Percentiles rank a stretch among this genome's conserved stretches.
Conservation (phyloP, 2,329 filamentous ascomycete genomes). For the Penicillium freii region DNA sequence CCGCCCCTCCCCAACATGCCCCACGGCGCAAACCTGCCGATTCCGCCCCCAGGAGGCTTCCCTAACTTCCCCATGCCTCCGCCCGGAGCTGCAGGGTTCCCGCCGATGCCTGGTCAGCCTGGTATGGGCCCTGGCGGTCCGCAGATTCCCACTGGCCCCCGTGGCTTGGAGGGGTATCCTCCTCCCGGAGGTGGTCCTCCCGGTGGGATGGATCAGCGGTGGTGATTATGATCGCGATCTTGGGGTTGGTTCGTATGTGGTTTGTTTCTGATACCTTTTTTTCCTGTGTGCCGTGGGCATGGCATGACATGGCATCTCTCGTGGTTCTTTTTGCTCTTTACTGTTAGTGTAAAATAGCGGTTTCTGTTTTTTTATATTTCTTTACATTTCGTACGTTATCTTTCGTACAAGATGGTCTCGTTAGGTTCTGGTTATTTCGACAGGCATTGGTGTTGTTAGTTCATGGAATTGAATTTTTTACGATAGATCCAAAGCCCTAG, state of each 20-base stretch:
- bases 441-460: background rate
- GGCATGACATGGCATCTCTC: slow-evolving; percentile 5
- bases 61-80: slow-evolving; percentile 28
- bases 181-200: slow-evolving; percentile 32
- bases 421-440: background rate
- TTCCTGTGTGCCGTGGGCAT: slow-evolving; percentile 9
- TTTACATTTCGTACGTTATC: slow-evolving; percentile 1
- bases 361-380: slow-evolving; percentile 10
- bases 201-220: slow-evolving; percentile 31
- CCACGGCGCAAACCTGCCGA: slow-evolving; percentile 43
- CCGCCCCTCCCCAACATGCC: slow-evolving; percentile 42
- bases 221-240: slow-evolving; percentile 24
- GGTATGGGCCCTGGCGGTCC: slow-evolving; percentile 13
- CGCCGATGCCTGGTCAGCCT: slow-evolving; percentile 33
- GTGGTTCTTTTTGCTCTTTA: slow-evolving; percentile 5
- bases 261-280: slow-evolving; percentile 10
- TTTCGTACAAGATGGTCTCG: background rate
- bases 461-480: background rate
- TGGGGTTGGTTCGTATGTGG: background rate
- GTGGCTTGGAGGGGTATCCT: slow-evolving; percentile 30
- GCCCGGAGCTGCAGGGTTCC: slow-evolving; percentile 36
- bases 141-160: slow-evolving; percentile 29
- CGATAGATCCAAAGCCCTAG: background rate
- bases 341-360: slow-evolving; percentile 23
- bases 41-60: slow-evolving; percentile 46